These are phyloP conservation scores for Glycine soja DNA, from an alignment of 306 rosid species.

Conservation along the genomic window DNA sequence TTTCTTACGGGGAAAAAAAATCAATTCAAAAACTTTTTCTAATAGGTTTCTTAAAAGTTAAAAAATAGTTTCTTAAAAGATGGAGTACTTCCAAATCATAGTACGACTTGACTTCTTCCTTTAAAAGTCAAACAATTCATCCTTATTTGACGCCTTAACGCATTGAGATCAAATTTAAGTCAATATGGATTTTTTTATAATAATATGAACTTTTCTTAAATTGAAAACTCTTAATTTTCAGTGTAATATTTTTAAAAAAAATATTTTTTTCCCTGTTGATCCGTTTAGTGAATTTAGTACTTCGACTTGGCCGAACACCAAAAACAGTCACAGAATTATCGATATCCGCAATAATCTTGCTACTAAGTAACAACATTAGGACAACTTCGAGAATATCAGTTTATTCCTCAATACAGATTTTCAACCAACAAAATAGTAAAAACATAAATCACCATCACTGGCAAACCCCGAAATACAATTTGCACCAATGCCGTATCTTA, in stretches of 20 bases:
- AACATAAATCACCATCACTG: neutral
- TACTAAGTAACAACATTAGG: neutral
- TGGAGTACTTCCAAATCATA: neutral
- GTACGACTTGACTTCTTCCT: neutral
- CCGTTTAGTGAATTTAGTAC: neutral
- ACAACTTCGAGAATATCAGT: neutral
- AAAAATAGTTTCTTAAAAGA: neutral
- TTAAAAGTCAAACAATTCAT: neutral
- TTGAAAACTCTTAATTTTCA: no score
- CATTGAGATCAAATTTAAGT: neutral
- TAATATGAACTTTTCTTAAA: neutral
- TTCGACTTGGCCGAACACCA: neutral
- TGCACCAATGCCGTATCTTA: neutral
- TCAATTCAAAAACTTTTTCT: neutral
- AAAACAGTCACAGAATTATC: no score
- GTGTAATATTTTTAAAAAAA: no score
- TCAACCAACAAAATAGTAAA: neutral
- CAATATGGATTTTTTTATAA: neutral
- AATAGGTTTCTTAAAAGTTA: neutral
- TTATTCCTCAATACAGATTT: neutral
- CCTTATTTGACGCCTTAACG: neutral
- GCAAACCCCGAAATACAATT: neutral
- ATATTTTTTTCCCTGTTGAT: no score
- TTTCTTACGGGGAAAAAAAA: neutral
- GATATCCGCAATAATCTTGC: neutral